These are phyloP conservation scores for Pichia norvegensis DNA, from an alignment of 1,139 yeast genomes.

Conservation along the genomic window DNA sequence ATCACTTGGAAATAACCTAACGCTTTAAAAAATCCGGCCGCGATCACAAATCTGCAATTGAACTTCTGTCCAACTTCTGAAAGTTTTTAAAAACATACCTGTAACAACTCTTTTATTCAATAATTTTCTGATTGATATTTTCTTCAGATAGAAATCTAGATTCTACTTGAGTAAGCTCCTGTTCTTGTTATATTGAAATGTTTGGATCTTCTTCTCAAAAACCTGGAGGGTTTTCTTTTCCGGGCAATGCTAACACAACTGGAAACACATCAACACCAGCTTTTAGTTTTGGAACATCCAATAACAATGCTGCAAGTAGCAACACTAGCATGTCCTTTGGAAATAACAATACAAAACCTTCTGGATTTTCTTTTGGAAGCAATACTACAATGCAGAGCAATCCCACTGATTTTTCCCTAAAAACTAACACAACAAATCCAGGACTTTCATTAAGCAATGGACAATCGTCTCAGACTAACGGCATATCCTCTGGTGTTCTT, in stretches of 20 bases:
- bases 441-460: background rate
- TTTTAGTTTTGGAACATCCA: constrained; percentile 7
- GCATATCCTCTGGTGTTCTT: background rate
- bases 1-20: too few species aligned
- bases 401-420: constrained; percentile 10
- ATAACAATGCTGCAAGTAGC: constrained; percentile 2
- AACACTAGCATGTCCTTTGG: constrained; percentile 12
- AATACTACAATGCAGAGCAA: background rate
- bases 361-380: constrained; percentile 13
- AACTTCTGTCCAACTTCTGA: background rate
- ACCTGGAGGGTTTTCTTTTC: constrained; percentile 15
- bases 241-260: constrained; percentile 1
- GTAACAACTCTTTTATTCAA: too few species aligned
- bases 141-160: too few species aligned
- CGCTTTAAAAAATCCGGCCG: too few species aligned
- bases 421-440: constrained; percentile 2
- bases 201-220: constrained; percentile 15
- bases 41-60: too few species aligned
- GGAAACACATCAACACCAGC: constrained; percentile 4
- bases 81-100: background rate
- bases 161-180: too few species aligned
- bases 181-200: constrained; percentile 3
- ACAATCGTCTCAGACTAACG: background rate
- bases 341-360: background rate
- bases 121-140: too few species aligned